A percentile compares a stretch with the other conserved stretches of the same genome.
Conservation (phyloP, 345 rosid species). For the Moricandia arvensis region DNA sequence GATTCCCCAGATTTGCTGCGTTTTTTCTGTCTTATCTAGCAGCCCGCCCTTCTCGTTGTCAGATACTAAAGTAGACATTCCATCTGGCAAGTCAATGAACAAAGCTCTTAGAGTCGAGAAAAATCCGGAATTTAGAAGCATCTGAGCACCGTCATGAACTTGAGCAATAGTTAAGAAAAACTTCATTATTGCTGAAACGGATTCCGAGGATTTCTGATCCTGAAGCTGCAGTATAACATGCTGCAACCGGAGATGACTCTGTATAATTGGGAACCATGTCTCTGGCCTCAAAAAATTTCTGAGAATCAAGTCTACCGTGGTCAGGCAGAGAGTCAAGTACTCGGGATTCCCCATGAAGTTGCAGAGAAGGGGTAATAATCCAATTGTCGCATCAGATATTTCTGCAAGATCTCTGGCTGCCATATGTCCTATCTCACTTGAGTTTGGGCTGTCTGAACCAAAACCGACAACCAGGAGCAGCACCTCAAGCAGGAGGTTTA, state of each 20-base stretch:
- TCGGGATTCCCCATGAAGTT: slow-evolving; percentile 54
- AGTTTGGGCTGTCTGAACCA: slow-evolving; percentile 31
- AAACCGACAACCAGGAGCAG: slow-evolving; percentile 56
- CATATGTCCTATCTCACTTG: slow-evolving; percentile 34
- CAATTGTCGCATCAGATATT: slow-evolving; percentile 63
- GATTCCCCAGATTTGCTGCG: slow-evolving; percentile 72
- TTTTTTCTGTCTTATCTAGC: slow-evolving; percentile 51
- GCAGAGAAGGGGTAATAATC: slow-evolving; percentile 73
- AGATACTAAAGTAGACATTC: slow-evolving; percentile 40
- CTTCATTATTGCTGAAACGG: slow-evolving; percentile 55
- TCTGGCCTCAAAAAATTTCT: slow-evolving; percentile 62
- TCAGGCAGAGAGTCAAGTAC: slow-evolving; percentile 58
- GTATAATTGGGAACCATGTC: slow-evolving; percentile 85
- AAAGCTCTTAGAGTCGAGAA: slow-evolving; percentile 61
- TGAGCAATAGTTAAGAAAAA: slow-evolving; percentile 76
- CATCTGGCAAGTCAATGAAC: slow-evolving; percentile 52
- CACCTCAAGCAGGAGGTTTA: slow-evolving; percentile 62
- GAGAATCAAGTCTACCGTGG: slow-evolving; percentile 58
- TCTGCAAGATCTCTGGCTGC: slow-evolving; percentile 52
- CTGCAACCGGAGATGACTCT: slow-evolving; percentile 62
- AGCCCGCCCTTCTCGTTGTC: slow-evolving; percentile 39
- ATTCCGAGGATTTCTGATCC: slow-evolving; percentile 49
- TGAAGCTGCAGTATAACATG: slow-evolving; percentile 63
- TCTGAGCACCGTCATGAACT: slow-evolving; percentile 79
- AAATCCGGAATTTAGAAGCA: slow-evolving; percentile 75